These are phyloP conservation scores for Calonectria pseudoreteaudii DNA, from an alignment of 2,329 filamentous ascomycete species.

Conservation along the genomic window DNA sequence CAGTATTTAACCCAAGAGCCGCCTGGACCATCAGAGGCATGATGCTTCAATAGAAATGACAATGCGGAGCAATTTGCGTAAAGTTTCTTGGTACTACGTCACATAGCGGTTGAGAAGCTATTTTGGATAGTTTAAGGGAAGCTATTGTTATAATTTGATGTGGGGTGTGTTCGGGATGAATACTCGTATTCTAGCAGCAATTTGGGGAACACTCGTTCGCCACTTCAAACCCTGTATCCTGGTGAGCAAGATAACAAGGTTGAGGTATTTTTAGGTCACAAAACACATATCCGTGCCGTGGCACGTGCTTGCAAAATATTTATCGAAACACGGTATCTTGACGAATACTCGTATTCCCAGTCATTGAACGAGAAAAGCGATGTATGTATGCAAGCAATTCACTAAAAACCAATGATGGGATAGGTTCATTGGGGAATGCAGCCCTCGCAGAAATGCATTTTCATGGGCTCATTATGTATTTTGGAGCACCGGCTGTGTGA, in stretches of 20 bases:
- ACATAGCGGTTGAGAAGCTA: background rate
- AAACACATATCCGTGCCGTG: too few species aligned
- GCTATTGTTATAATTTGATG: background rate
- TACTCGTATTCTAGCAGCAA: background rate
- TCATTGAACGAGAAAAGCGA: too few species aligned
- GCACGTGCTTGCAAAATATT: too few species aligned
- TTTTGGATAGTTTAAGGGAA: background rate
- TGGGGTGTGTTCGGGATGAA: background rate
- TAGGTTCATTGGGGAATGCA: too few species aligned
- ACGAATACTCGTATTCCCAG: too few species aligned
- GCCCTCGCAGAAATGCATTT: too few species aligned
- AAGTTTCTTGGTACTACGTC: background rate
- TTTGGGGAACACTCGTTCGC: background rate
- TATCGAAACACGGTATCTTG: too few species aligned
- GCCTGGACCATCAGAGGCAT: background rate
- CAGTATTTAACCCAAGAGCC: background rate
- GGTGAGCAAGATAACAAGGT: background rate
- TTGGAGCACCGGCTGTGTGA: too few species aligned
- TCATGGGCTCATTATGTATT: too few species aligned
- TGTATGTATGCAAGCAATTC: too few species aligned
- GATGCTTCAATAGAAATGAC: background rate
- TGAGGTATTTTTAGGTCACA: too few species aligned
- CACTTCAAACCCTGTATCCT: background rate
- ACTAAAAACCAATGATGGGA: too few species aligned
- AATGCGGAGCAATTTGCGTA: background rate